Evolutionary conservation across 345 rosid genomes (phyloP), one percentile per base, ranked within the genome.

Genomic region (Laguncularia racemosa): DNA sequence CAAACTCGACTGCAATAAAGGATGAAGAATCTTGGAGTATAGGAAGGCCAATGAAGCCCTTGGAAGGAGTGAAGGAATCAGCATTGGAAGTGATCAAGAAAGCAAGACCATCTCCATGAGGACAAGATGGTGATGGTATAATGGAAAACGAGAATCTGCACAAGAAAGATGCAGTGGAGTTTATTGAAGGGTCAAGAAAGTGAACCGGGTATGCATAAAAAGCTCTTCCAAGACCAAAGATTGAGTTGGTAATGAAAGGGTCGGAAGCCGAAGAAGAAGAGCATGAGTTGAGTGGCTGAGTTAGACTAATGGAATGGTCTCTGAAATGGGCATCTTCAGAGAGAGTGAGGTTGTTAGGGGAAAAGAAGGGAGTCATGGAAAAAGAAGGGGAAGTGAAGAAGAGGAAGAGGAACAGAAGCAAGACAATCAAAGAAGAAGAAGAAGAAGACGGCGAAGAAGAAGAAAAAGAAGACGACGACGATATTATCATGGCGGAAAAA

Each of bases 51-150:
- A 82, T 72, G 71, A 74, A 82, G 17, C 95, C 97, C 18, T 72
- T 67, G 14, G 77, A 76, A 62, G 72, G 77, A 67, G 69, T 68
- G 60, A 84, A 84, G 20, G 97, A 89, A 45, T 86, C 81, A 3
- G 86, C 74, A 44, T 68, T 73, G 16, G 97, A 82, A 19, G 95
- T 78, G 69, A 89, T 79, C 78, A 89, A 84, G 89, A 86, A 86
- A 2, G 82, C 85, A 18, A 89, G 55, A 26, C 95, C 95, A 5
- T 89, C 97, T 16, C 95, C 97, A 13, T 72, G 83, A 50, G 89
- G 73, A 54, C 97, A 84, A 19, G 62, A 14, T 14, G 88, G 78
- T 26, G 86, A 76, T 3, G 71, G 68, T 55, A 66, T 67, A 49
- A 86, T 82, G 63, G 79, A 66, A 78, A 89, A 89, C 46, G 91